Evolutionary conservation across 2,329 filamentous ascomycete genomes (phyloP).

Genomic region (Trichoderma koningiopsis): DNA sequence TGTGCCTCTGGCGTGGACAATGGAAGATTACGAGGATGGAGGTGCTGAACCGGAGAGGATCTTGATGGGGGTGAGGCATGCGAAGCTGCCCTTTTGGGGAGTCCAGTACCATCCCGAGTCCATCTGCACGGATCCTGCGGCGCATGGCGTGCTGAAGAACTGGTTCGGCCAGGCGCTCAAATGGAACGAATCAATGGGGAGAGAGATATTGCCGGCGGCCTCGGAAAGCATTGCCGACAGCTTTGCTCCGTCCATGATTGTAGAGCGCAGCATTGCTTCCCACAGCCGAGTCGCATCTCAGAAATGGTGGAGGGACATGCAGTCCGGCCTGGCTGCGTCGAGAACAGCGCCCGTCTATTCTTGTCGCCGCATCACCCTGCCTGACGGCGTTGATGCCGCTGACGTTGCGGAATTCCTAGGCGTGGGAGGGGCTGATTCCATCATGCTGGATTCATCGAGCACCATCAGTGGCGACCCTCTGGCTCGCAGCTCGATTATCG

Average conservation of each 20-base stretch:
- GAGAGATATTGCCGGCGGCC: constrained; percentile 16
- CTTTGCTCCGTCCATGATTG: constrained; percentile 29
- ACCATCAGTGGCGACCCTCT: constrained; percentile 47
- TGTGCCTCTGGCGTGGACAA: constrained; percentile 65
- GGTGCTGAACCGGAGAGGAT: constrained; percentile 50
- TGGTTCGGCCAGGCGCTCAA: constrained; percentile 70
- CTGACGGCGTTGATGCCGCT: constrained; percentile 50
- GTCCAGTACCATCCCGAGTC: constrained; percentile 92
- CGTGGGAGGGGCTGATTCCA: constrained; percentile 46
- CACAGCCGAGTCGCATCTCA: constrained; percentile 30
- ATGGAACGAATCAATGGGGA: constrained; percentile 55
- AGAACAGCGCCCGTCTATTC: constrained; percentile 41
- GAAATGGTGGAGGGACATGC: constrained; percentile 33
- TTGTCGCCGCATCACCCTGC: constrained; percentile 48
- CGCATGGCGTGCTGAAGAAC: constrained; percentile 65
- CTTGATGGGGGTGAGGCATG: constrained; percentile 77
- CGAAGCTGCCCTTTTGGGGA: constrained; percentile 74
- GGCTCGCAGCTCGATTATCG: constrained; percentile 71
- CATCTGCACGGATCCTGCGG: constrained; percentile 72
- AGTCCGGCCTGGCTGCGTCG: constrained; percentile 35
- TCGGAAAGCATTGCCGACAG: constrained; percentile 29
- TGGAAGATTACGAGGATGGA: constrained; percentile 44
- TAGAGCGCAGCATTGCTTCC: constrained; percentile 27
- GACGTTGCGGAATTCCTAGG: constrained; percentile 58
- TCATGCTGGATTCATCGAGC: constrained; percentile 64